These are phyloP conservation scores for Xerocomellus amylosporus DNA, from an alignment of 768 basidiomycete genomes.

Conservation along the genomic window DNA sequence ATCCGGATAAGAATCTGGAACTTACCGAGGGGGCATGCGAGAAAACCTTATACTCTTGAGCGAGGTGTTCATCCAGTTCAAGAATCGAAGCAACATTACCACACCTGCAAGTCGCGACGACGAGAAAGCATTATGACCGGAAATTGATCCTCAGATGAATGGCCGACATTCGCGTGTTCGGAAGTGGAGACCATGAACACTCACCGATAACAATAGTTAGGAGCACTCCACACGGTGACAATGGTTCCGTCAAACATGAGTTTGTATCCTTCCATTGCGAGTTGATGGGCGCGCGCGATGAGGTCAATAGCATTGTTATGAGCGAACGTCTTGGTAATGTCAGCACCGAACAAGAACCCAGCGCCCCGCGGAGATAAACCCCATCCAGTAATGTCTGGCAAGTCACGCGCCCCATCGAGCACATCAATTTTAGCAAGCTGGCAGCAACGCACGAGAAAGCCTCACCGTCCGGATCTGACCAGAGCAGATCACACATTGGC, in stretches of 20 bases:
- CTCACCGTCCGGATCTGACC: slow-evolving; percentile 97
- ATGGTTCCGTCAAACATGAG: slow-evolving; percentile 95
- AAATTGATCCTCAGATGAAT: slow-evolving; percentile 23
- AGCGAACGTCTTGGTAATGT: slow-evolving; percentile 86
- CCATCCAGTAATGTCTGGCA: slow-evolving; percentile 86
- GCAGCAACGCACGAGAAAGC: slow-evolving; percentile 9
- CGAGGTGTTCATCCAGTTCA: slow-evolving; percentile 88
- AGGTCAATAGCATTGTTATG: slow-evolving; percentile 92
- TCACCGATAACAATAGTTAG: slow-evolving; percentile 97
- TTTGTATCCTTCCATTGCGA: slow-evolving; percentile 97
- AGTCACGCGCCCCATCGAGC: slow-evolving; percentile 2
- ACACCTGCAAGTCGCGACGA: slow-evolving; percentile 52
- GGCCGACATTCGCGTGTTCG: slow-evolving; percentile 13
- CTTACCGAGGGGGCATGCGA: slow-evolving; percentile 82
- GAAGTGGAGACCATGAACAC: slow-evolving; percentile 29
- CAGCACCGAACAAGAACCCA: slow-evolving; percentile 91
- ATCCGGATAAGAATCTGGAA: slow-evolving; percentile 15
- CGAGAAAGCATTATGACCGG: slow-evolving; percentile 16
- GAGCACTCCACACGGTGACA: slow-evolving; percentile 98
- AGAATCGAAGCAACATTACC: slow-evolving; percentile 96
- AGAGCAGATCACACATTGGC: slow-evolving; percentile 97
- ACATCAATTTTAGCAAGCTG: slow-evolving; percentile 24
- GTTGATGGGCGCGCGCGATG: slow-evolving; percentile 95
- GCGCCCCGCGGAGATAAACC: slow-evolving; percentile 97
- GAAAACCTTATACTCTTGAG: slow-evolving; percentile 96